A percentile compares a stretch with the other conserved stretches of the same genome.
phyloP scores from a whole-genome alignment of 331 rosid species.

The Arachis monticola region DNA sequence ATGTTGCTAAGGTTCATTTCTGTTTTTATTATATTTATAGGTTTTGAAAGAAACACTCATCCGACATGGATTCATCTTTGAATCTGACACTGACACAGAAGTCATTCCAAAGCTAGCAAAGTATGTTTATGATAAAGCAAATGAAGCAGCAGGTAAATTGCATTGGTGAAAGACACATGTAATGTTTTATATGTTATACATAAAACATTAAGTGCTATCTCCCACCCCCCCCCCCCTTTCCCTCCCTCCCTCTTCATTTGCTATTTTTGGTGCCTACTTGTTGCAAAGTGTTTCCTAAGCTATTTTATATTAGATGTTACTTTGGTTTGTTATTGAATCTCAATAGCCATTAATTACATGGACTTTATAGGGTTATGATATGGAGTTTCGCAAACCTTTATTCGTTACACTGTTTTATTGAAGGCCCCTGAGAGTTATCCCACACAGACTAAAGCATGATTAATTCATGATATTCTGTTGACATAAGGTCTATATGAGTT shows the following conservation, averaged over 20 bases:
- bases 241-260: no score
- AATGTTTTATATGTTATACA: conserved; percentile 3
- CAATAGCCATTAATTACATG: neutral
- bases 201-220: neutral
- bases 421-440: neutral
- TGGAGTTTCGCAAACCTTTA: neutral
- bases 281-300: neutral
- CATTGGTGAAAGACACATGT: neutral
- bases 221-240: no score
- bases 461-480: conserved; percentile 17
- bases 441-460: conserved; percentile 17
- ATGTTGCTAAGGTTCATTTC: neutral
- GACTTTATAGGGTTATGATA: conserved; percentile 15
- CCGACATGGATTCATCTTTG: conserved; percentile 87
- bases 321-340: conserved; percentile 10
- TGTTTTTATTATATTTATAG: conserved; percentile 42
- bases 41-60: conserved; percentile 85
- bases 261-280: neutral
- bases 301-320: neutral
- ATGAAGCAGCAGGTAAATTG: conserved; percentile 68
- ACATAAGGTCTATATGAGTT: conserved; percentile 7
- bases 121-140: conserved; percentile 87
- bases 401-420: conserved; percentile 22
- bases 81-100: conserved; percentile 96
- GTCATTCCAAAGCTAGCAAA: conserved; percentile 98